phyloP scores from a whole-genome alignment of 345 rosid genomes.

The Murraya paniculata region DNA sequence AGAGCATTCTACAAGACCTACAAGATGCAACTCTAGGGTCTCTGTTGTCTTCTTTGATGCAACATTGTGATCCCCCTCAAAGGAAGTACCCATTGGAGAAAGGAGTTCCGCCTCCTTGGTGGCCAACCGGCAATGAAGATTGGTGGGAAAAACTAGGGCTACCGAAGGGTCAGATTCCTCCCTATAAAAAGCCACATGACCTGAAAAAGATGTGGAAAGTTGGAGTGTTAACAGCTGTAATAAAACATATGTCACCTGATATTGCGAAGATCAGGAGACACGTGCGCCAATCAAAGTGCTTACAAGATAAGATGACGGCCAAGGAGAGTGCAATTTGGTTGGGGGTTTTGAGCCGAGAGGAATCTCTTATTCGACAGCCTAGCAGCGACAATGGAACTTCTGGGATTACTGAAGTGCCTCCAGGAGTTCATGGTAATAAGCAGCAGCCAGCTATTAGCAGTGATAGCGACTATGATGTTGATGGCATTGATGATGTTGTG shows the following conservation, averaged over 20 bases:
- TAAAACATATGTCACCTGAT: slow-evolving; percentile 97
- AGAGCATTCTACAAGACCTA: slow-evolving; percentile 76
- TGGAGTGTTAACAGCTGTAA: slow-evolving; percentile 92
- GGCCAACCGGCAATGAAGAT: slow-evolving; percentile 93
- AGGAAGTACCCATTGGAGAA: slow-evolving; percentile 93
- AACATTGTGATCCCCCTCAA: slow-evolving; percentile 98
- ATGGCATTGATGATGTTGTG: slow-evolving; percentile 60
- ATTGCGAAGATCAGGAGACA: slow-evolving; percentile 91
- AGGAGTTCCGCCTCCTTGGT: slow-evolving; percentile 94
- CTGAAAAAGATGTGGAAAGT: slow-evolving; percentile 99
- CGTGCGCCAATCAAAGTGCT: slow-evolving; percentile 91
- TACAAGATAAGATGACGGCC: slow-evolving; percentile 99
- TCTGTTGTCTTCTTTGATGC: slow-evolving; percentile 92
- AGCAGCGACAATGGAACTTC: slow-evolving; percentile 89
- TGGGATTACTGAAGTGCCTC: slow-evolving; percentile 64
- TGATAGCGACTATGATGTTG: slow-evolving; percentile 87
- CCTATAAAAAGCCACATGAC: slow-evolving; percentile 94
- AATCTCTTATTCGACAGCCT: slow-evolving; percentile 68
- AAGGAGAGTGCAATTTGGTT: slow-evolving; percentile 99
- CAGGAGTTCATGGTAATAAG: slow-evolving; percentile 39
- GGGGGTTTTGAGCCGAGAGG: slow-evolving; percentile 85
- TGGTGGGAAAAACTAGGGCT: slow-evolving; percentile 89
- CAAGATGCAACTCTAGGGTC: slow-evolving; percentile 99
- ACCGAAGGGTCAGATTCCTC: slow-evolving; percentile 65
- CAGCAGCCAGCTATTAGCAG: slow-evolving; percentile 49